Percentiles rank a stretch among this genome's conserved stretches.
Conservation (phyloP, 75 land plant species). For the Chamaecyparis obtusa region DNA sequence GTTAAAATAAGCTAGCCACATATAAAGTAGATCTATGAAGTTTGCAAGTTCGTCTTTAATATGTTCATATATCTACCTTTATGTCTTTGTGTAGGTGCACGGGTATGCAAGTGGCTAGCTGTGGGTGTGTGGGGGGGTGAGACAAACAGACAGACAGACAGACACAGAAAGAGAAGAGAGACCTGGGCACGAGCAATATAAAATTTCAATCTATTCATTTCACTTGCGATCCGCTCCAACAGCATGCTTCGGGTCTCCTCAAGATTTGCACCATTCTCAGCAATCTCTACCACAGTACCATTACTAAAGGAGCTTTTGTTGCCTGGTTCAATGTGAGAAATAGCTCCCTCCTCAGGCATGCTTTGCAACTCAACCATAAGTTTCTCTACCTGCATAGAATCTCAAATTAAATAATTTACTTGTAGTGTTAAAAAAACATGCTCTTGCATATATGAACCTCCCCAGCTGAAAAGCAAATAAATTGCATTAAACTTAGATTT, state of each 20-base stretch:
- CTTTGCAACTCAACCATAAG: slow-evolving; percentile 81
- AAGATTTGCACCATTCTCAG: slow-evolving; percentile 60
- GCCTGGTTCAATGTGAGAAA: slow-evolving; percentile 20
- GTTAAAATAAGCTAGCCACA: neutral
- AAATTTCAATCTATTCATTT: slow-evolving; percentile 97
- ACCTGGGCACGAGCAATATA: slow-evolving; percentile 90
- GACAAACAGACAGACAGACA: neutral
- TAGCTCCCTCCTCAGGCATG: slow-evolving; percentile 72
- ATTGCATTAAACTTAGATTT: neutral
- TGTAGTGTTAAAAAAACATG: neutral
- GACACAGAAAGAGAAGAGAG: slow-evolving; percentile 18
- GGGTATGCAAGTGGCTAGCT: neutral
- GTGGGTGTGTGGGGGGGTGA: neutral
- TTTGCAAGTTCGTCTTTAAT: neutral
- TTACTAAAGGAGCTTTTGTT: slow-evolving; percentile 40
- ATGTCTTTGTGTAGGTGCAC: neutral
- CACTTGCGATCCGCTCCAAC: slow-evolving; percentile 97
- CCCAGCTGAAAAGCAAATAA: neutral
- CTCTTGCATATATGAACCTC: neutral
- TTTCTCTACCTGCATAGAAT: slow-evolving; percentile 83
- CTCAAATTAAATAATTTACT: neutral
- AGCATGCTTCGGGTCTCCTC: slow-evolving; percentile 95
- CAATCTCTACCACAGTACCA: slow-evolving; percentile 37
- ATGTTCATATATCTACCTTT: neutral
- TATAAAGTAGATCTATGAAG: neutral